Conservation (phyloP, 495 filamentous ascomycete genomes). For the Talaromyces proteolyticus region DNA sequence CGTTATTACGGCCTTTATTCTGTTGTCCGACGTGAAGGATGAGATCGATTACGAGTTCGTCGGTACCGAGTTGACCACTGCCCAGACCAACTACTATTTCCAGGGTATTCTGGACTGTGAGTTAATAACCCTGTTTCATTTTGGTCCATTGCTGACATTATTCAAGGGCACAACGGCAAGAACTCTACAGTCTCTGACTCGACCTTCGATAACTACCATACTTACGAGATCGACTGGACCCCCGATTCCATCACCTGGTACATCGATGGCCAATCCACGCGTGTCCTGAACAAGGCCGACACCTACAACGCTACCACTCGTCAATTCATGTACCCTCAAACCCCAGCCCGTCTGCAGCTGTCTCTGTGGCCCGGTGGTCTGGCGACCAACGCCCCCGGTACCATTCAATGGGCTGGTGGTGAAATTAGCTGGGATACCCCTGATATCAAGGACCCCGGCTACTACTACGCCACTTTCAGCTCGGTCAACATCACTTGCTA, state of each 20-base stretch:
- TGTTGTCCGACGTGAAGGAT: conserved; percentile 91
- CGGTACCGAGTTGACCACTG: conserved; percentile 66
- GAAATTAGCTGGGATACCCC: conserved; percentile 77
- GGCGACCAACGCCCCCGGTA: conserved; percentile 72
- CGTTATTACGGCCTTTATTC: conserved; percentile 93
- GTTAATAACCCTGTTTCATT: conserved; percentile 20
- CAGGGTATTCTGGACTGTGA: conserved; percentile 90
- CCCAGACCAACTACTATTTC: conserved; percentile 95
- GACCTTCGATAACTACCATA: conserved; percentile 79
- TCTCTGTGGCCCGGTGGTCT: conserved; percentile 95
- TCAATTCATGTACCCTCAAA: conserved; percentile 86
- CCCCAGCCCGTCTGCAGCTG: conserved; percentile 85
- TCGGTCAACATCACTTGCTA: conserved; percentile 83
- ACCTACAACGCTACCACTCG: conserved; percentile 84
- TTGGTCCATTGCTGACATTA: conserved; percentile 12
- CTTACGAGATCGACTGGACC: conserved; percentile 90
- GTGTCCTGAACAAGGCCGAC: conserved; percentile 63
- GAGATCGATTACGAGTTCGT: conserved; percentile 98
- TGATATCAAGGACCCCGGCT: conserved; percentile 76
- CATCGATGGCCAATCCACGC: conserved; percentile 71
- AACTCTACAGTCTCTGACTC: conserved; percentile 63
- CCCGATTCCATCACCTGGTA: conserved; percentile 80
- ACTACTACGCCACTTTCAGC: conserved; percentile 81
- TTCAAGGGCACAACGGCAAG: conserved; percentile 61
- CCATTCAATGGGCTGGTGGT: conserved; percentile 88